phyloP scores from a whole-genome alignment of 805 yeast genomes.

The Wickerhamomyces hampshirensis region DNA sequence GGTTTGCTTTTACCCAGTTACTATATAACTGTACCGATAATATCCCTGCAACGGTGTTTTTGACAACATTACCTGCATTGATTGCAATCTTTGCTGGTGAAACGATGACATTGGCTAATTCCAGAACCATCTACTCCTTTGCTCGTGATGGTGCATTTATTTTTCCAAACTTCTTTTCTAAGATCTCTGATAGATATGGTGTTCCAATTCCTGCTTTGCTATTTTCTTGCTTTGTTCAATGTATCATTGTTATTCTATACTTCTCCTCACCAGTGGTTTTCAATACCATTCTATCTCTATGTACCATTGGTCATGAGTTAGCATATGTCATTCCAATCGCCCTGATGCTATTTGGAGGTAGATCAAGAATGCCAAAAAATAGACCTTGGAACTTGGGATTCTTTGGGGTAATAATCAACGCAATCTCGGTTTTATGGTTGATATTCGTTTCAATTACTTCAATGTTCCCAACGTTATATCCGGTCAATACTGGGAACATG shows the following conservation, averaged over 20 bases:
- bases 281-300: constrained; percentile 29
- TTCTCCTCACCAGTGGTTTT: constrained; percentile 29
- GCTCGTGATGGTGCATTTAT: constrained; percentile 32
- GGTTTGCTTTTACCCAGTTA: constrained; percentile 25
- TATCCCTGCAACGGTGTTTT: constrained; percentile 25
- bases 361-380: constrained; percentile 17
- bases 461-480: constrained; percentile 23
- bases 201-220: constrained; percentile 27
- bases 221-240: constrained; percentile 23
- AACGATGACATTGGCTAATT: constrained; percentile 28
- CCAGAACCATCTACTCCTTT: constrained; percentile 31
- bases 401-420: constrained; percentile 18
- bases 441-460: constrained; percentile 20
- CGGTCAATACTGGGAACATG: constrained; percentile 23
- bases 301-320: constrained; percentile 28
- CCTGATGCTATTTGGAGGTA: constrained; percentile 23
- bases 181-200: constrained; percentile 21
- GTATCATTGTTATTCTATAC: constrained; percentile 27
- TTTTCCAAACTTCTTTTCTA: constrained; percentile 27
- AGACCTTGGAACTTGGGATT: constrained; percentile 26
- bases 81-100: constrained; percentile 24
- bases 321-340: constrained; percentile 29
- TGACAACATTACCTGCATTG: constrained; percentile 21
- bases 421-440: constrained; percentile 20
- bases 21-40: constrained; percentile 23